Evolutionary conservation across 2,329 filamentous ascomycete genomes (phyloP), one percentile per base, ranked within the genome.

Genomic region (Dothistroma septosporum): DNA sequence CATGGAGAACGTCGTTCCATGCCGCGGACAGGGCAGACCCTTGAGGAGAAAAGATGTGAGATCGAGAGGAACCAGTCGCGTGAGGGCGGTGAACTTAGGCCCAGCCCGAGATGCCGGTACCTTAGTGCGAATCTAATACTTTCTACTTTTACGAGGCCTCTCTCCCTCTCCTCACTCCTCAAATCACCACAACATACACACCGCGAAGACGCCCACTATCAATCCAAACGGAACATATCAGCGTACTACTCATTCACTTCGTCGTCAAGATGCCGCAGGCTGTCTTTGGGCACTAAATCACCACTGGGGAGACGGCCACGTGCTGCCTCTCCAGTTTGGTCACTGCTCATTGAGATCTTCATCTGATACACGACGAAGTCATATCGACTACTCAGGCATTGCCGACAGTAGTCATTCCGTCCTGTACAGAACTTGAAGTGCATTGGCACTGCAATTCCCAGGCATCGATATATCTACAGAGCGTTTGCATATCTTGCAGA

Each of bases 261-360:
- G 71, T 73, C 71, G 68, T 71, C 66, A 73, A 61, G 52, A 74
- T 74, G 72, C 69, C 70, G 61, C 70, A 67, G 67, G 69, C 72
- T 60, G 61, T 71, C 71, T 64, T 62, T 69, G 71, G 63, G 69
- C 70, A 68, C 72, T 74, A 74, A 70, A 70, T 64, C 64, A 69
- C 69, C 69, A 69, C 72, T 72, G 70, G 70, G 66, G 66, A 64
- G 62, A 55, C 62, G 63, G 66, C 67, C 64, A 62, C 62, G 66
- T 64, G 66, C 63, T 61, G 64, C 60, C 60, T 65, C 67, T 69
- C 66, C 71, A 69, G 70, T 68, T 55, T 66, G 69, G 70, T 72
- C 65, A 65, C 64, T 68, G 70, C 69, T 69, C 69, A 66, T 67
- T 68, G 70, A 72, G 65, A 68, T 65, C 62, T 69, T 69, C 64